phyloP scores from a whole-genome alignment of 306 rosid genomes.

The Vicia sativa region DNA sequence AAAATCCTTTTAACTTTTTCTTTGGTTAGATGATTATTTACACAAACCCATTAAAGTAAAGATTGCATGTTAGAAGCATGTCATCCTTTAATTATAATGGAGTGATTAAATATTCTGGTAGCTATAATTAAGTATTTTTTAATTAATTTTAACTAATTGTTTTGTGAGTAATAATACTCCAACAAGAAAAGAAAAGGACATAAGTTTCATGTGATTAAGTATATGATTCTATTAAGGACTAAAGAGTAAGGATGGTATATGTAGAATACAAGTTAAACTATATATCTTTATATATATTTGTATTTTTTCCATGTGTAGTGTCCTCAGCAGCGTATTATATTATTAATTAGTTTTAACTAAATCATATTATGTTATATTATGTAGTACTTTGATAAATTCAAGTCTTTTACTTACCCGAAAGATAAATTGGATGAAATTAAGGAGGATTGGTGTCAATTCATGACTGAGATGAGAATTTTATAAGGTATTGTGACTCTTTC shows the following conservation, averaged over 20 bases:
- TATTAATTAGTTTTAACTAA: too few species aligned
- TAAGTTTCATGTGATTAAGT: constrained; percentile 53
- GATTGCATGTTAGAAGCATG: constrained; percentile 63
- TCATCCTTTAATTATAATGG: constrained; percentile 29
- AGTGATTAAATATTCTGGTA: constrained; percentile 46
- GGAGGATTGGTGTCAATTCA: too few species aligned
- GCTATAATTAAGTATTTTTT: constrained; percentile 41
- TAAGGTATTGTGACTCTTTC: too few species aligned
- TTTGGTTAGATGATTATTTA: constrained; percentile 38
- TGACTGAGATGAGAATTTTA: too few species aligned
- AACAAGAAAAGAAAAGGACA: constrained; percentile 55
- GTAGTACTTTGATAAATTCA: too few species aligned
- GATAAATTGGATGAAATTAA: too few species aligned
- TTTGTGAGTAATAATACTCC: constrained; percentile 31
- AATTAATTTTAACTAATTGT: not conserved
- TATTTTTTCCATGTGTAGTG: too few species aligned
- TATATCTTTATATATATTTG: too few species aligned
- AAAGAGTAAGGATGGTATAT: constrained; percentile 45
- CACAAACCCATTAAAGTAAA: constrained; percentile 47
- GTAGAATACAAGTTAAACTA: constrained; percentile 51
- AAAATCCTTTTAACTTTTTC: constrained; percentile 38
- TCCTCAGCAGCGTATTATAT: too few species aligned
- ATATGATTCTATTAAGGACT: constrained; percentile 43
- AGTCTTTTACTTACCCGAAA: too few species aligned
- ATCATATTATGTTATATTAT: too few species aligned